Percentiles rank a stretch among this genome's conserved stretches.
Evolutionary conservation across 2,329 filamentous ascomycete genomes (phyloP).

Genomic region (Lachnellula suecica): DNA sequence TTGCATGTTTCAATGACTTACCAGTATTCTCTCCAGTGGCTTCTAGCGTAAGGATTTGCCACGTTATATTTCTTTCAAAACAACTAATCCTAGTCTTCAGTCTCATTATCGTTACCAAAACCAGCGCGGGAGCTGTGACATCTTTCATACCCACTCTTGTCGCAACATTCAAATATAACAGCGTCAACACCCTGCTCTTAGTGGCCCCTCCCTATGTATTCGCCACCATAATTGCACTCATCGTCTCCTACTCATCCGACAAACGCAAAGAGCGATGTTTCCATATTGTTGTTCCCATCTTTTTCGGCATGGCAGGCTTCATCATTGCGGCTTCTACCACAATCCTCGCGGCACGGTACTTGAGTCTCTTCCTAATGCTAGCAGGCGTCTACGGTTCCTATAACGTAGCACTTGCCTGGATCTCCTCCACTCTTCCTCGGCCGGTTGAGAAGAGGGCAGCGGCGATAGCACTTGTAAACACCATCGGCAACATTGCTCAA

Average conservation of each 20-base stretch:
- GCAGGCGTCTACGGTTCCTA: conserved; percentile 16
- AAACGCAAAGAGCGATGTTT: conserved; percentile 13
- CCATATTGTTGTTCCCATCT: conserved; percentile 18
- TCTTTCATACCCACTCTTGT: conserved; percentile 33
- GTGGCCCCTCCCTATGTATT: conserved; percentile 24
- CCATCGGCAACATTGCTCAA: conserved; percentile 18
- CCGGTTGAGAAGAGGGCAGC: conserved; percentile 23
- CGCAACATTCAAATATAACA: conserved; percentile 16
- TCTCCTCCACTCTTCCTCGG: conserved; percentile 17
- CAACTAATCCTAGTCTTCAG: conserved; percentile 12
- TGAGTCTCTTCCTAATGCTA: conserved; percentile 19
- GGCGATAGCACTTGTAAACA: conserved; percentile 23
- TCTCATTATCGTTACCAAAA: conserved; percentile 9
- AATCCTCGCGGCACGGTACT: conserved; percentile 20
- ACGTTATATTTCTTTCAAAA: conserved; percentile 15
- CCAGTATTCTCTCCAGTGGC: neutral
- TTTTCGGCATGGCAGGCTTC: conserved; percentile 18
- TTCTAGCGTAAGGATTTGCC: neutral
- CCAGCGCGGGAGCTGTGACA: conserved; percentile 1
- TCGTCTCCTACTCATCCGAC: conserved; percentile 10
- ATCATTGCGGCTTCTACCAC: conserved; percentile 16
- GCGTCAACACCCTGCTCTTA: conserved; percentile 17
- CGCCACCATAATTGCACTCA: conserved; percentile 15
- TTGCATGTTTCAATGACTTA: neutral
- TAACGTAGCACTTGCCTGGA: conserved; percentile 21